phyloP scores from a whole-genome alignment of 2,329 filamentous ascomycete species.

The Neonectria ditissima region DNA sequence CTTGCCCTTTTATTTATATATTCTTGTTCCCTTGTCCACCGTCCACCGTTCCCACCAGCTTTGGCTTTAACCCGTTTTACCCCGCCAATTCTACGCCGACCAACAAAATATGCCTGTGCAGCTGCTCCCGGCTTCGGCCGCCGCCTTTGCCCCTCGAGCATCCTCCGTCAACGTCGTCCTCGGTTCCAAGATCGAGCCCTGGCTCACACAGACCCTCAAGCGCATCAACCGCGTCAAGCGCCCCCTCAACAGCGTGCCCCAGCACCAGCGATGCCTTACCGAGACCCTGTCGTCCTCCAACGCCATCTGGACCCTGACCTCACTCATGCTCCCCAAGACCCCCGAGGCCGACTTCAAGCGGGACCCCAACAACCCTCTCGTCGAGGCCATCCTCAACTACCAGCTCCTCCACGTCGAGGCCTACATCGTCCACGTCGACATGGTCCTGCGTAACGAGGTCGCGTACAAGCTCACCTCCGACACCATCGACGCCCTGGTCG shows the following conservation, averaged over 20 bases:
- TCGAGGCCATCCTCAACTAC: slow-evolving; percentile 92
- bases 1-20: slow-evolving; percentile 57
- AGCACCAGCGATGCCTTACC: slow-evolving; percentile 94
- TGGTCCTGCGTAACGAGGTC: slow-evolving; percentile 97
- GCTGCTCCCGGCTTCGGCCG: slow-evolving; percentile 93
- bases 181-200: slow-evolving; percentile 91
- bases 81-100: slow-evolving; percentile 10
- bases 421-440: slow-evolving; percentile 98
- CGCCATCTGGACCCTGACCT: slow-evolving; percentile 95
- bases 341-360: slow-evolving; percentile 86
- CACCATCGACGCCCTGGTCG: slow-evolving; percentile 91
- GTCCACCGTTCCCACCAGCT: slow-evolving; percentile 26
- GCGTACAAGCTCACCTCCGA: slow-evolving; percentile 97
- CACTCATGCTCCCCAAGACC: slow-evolving; percentile 90
- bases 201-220: slow-evolving; percentile 97
- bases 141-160: slow-evolving; percentile 91
- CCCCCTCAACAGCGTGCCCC: slow-evolving; percentile 94
- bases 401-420: slow-evolving; percentile 94
- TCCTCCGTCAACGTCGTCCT: slow-evolving; percentile 96
- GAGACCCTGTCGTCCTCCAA: slow-evolving; percentile 90
- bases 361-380: slow-evolving; percentile 67
- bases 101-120: slow-evolving; percentile 81
- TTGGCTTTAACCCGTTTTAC: not conserved
- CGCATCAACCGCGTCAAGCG: slow-evolving; percentile 97
- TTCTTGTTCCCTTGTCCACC: slow-evolving; percentile 52